phyloP scores from a whole-genome alignment of 176 grass and related monocot genomes.

The Carex pumila region DNA sequence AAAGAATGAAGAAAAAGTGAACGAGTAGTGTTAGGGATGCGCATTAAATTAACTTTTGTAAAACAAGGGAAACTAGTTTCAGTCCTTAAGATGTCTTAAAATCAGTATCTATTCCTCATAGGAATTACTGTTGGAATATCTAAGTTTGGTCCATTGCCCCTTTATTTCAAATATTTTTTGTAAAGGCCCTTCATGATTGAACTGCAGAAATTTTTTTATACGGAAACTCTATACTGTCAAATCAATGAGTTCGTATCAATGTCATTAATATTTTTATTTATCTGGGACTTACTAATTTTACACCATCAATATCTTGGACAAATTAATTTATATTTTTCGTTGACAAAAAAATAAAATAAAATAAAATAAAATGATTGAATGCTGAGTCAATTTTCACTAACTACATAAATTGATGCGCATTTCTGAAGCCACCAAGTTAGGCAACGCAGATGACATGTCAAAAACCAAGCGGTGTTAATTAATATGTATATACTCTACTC shows the following conservation, averaged over 20 bases:
- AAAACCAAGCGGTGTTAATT: background rate
- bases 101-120: background rate
- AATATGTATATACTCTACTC: too few species aligned
- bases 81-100: background rate
- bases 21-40: background rate
- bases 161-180: background rate
- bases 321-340: too few species aligned
- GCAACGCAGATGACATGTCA: background rate
- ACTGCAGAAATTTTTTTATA: background rate
- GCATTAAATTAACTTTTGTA: background rate
- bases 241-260: too few species aligned
- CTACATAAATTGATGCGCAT: background rate
- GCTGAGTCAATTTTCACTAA: background rate
- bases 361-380: background rate
- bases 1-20: constrained; percentile 9
- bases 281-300: background rate
- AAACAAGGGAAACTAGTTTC: background rate
- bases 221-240: background rate
- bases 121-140: background rate
- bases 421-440: background rate
- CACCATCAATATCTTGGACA: too few species aligned
- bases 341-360: too few species aligned
- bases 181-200: background rate
- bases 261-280: too few species aligned
- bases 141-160: background rate